These are phyloP conservation scores for Sophora flavescens DNA, from an alignment of 306 rosid species.

Conservation along the genomic window DNA sequence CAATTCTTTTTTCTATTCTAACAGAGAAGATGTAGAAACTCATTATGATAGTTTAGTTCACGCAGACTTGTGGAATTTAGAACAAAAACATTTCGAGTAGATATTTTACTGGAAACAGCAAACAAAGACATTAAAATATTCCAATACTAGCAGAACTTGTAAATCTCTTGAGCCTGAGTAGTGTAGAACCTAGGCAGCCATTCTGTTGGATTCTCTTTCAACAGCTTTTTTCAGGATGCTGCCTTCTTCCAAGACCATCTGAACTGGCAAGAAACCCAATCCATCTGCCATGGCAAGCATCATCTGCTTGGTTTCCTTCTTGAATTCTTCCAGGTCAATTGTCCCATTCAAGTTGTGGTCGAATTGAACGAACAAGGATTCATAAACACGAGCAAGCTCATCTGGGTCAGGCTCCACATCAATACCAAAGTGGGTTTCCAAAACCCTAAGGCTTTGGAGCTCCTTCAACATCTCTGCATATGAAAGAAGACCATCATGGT, in stretches of 20 bases:
- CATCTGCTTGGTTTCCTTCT: conserved; percentile 72
- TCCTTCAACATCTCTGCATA: conserved; percentile 81
- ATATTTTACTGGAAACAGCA: not conserved
- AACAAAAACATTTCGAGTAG: not conserved
- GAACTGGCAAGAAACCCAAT: conserved; percentile 77
- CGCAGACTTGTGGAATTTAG: not conserved
- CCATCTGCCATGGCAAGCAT: conserved; percentile 85
- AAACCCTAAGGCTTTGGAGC: conserved; percentile 64
- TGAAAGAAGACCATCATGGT: conserved; percentile 69
- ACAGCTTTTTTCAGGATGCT: conserved; percentile 76
- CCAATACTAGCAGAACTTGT: conserved; percentile 2
- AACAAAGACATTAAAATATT: not conserved
- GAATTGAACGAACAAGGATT: conserved; percentile 63
- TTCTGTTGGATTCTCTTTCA: conserved; percentile 57
- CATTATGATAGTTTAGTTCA: not conserved
- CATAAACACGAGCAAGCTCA: conserved; percentile 67
- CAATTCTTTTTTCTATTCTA: not conserved
- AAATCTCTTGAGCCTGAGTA: conserved; percentile 8
- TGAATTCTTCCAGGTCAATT: conserved; percentile 72
- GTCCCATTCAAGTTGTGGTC: conserved; percentile 71
- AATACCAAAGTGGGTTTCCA: conserved; percentile 74
- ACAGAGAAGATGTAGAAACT: not conserved
- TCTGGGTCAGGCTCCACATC: conserved; percentile 67
- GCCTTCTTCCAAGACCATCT: conserved; percentile 72
- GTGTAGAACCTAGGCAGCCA: conserved; percentile 34